Conservation (phyloP, 495 filamentous ascomycete genomes). For the Opeltia flavorubescens region DNA sequence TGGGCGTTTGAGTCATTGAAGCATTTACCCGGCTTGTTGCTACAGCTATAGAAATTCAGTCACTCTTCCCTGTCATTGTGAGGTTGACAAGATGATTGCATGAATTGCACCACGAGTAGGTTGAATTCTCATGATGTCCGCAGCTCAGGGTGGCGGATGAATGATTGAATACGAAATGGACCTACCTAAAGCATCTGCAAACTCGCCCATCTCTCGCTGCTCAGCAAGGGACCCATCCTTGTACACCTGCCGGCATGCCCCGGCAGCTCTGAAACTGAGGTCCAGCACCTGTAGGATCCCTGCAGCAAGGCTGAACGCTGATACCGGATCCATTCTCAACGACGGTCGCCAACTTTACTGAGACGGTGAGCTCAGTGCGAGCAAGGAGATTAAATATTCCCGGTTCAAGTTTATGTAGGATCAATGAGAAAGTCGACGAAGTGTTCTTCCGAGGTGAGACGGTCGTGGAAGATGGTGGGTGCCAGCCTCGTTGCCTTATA, state of each 20-base stretch:
- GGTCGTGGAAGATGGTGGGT: too few relatives aligned
- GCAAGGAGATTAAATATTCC: too few relatives aligned
- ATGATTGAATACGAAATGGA: too few relatives aligned
- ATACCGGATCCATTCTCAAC: background rate
- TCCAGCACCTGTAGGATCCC: background rate
- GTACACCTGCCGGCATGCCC: background rate
- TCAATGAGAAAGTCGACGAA: too few relatives aligned
- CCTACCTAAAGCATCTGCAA: background rate
- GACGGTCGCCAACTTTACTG: too few relatives aligned
- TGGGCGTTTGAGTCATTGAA: background rate
- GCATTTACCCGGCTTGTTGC: background rate
- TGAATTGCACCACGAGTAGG: too few relatives aligned
- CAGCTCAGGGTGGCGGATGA: too few relatives aligned
- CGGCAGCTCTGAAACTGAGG: background rate
- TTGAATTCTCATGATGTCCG: too few relatives aligned
- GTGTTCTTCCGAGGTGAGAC: too few relatives aligned
- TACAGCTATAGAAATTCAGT: background rate
- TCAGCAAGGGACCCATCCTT: background rate
- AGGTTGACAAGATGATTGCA: too few relatives aligned
- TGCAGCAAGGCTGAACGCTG: background rate
- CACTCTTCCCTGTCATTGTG: background rate
- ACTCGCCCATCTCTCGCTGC: background rate
- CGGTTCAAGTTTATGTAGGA: too few relatives aligned
- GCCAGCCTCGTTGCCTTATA: background rate
- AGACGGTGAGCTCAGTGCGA: too few relatives aligned